A percentile compares a stretch with the other conserved stretches of the same genome.
Conservation (phyloP, 1,139 yeast species). For the Meyerozyma sp. region DNA sequence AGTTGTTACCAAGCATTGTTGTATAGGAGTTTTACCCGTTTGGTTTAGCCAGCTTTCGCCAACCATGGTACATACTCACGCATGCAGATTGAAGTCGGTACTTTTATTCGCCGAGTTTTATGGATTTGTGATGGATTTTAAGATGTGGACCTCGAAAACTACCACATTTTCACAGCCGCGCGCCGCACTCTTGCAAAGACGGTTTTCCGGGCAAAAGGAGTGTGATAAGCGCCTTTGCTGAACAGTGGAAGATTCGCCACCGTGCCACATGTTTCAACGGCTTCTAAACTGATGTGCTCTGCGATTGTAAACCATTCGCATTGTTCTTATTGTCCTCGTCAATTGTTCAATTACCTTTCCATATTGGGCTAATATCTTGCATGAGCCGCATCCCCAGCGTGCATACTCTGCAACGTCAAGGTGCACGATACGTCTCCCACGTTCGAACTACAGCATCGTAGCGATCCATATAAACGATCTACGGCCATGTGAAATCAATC, state of each 20-base stretch:
- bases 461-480: no score
- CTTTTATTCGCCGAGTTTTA: no score
- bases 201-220: no score
- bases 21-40: neutral
- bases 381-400: neutral
- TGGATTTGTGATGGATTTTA: no score
- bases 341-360: neutral
- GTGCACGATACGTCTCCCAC: no score
- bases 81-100: no score
- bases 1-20: neutral
- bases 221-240: no score
- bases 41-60: no score
- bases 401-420: neutral
- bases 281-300: no score
- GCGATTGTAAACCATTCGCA: neutral
- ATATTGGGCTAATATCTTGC: neutral
- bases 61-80: no score
- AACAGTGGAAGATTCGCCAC: neutral
- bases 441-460: no score
- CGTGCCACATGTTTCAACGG: neutral
- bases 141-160: neutral
- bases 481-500: neutral
- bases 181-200: neutral
- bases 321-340: neutral
- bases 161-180: neutral